Conservation (phyloP, 1,284 basidiomycete species). For the Sporisorium sorghi region DNA sequence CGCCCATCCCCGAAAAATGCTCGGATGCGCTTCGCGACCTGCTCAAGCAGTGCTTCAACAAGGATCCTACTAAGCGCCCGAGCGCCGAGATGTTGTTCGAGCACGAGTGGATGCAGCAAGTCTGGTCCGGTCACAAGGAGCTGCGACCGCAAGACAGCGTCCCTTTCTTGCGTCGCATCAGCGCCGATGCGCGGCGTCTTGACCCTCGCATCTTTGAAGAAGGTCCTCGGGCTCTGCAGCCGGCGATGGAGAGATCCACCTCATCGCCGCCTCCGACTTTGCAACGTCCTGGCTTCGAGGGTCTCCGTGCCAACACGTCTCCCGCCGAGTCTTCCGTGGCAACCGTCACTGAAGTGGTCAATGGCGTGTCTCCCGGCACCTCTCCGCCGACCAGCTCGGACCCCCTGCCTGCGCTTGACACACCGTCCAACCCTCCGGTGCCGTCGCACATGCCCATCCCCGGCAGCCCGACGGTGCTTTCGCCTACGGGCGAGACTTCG, state of each 20-base stretch:
- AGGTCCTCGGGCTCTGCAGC: constrained; percentile 15
- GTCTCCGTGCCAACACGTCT: constrained; percentile 39
- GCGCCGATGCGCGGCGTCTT: constrained; percentile 80
- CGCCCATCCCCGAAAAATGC: constrained; percentile 82
- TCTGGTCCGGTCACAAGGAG: constrained; percentile 78
- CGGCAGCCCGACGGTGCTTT: constrained; percentile 16
- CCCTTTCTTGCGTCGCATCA: constrained; percentile 89
- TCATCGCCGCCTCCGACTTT: constrained; percentile 43
- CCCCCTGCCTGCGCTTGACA: constrained; percentile 21
- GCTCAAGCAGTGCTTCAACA: constrained; percentile 84
- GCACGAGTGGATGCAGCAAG: constrained; percentile 87
- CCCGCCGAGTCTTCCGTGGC: constrained; percentile 28
- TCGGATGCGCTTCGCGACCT: constrained; percentile 82
- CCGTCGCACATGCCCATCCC: constrained; percentile 5
- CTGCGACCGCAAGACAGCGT: constrained; percentile 84
- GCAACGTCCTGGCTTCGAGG: constrained; percentile 32
- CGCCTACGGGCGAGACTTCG: constrained; percentile 42
- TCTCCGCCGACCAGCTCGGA: constrained; percentile 13
- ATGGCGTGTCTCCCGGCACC: constrained; percentile 21
- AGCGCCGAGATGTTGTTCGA: constrained; percentile 85
- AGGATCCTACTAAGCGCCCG: constrained; percentile 83
- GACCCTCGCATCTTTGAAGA: constrained; percentile 50
- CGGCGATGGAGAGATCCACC: constrained; percentile 47
- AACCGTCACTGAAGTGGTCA: constrained; percentile 19
- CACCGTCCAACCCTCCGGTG: constrained; percentile 4